Base-by-base conservation (phyloP, 106 monocot genomes). In the Dioscorea alata region DNA sequence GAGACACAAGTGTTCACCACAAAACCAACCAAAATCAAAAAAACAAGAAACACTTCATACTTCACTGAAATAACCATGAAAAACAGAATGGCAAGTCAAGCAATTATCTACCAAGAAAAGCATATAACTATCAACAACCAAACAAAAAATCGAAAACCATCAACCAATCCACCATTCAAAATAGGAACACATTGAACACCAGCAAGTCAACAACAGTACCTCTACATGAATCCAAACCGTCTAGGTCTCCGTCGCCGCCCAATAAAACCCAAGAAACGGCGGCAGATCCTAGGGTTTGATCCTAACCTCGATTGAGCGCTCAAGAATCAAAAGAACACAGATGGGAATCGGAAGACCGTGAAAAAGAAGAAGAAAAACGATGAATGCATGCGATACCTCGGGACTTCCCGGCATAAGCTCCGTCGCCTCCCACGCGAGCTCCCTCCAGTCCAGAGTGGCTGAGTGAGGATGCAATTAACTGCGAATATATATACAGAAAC, bases 401-500 rank as follows among this genome's bases (percentile, higher is more conserved):
- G 34, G n/a, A 59, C 59, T 59, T 59, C 23, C 48, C 42, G 42
- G 70, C 59, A 70, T 58, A 70, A 58, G 42, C 59, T 59, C 66
- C 66, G 50, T 58, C 70, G 23, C 59, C 70, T 35, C 70, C 59
- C 7, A 54, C 7, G 42, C 42, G 42, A 5, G 42, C 42, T 6
- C 42, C 42, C 6, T 42, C n/a, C n/a, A n/a, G n/a, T n/a, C n/a
- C n/a, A n/a, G n/a, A n/a, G n/a, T n/a, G n/a, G n/a, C n/a, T n/a
- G 42, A 10, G 6, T 42, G 42, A 28, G 42, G 42, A 42, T 42
- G 0, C 42, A 34, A 34, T 34, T n/a, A 34, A 34, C 42, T 42
- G 42, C 4, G 42, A 42, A 42, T n/a, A 42, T 3, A 42, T 42
- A 42, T 42, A 42, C 6, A 42, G 42, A 10, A 42, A 10, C 0